Evolutionary conservation across 73 alveolate genomes (phyloP), one percentile per base, ranked within the genome.

Genomic region (Paramecium sexaurelia): DNA sequence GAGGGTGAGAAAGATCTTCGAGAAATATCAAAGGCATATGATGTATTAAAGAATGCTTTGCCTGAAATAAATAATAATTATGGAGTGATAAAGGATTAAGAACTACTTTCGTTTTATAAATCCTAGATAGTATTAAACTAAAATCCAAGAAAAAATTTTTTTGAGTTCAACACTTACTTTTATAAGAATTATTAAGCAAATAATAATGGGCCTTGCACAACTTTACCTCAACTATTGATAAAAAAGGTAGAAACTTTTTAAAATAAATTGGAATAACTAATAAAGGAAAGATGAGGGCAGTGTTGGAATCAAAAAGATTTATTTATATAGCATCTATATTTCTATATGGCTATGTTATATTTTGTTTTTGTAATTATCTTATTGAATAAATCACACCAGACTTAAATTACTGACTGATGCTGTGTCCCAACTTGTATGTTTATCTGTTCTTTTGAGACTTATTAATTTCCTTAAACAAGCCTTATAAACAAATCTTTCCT

Each of bases 401-500:
- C 94, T 85, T 92, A 95, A 55, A 92, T 94, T 95, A 55, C 97
- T 84, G 40, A 96, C 95, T 71, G 93, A 96, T 24, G 98, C 98
- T 66, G 98, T 94, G 41, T 88, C 97, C 98, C 98, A 95, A 88
- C 95, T 83, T 19, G 98, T 95, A 66, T 95, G 98, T 90, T 82
- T 95, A 61, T 61, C 94, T 33, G 93, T 87, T 85, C 93, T 95
- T 87, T 94, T 95, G 43, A 86, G 92, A 26, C 92, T 69, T n/a
- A 96, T 83, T 32, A 96, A 91, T 68, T 95, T 94, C 85, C 99
- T 93, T 17, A 96, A 90, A 94, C 99, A 96, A 45, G 98, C 98
- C 91, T 96, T 96, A 33, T 86, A 92, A 47, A 95, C 96, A 96
- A 96, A 95, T 92, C 99, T 87, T 92, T 96, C 99, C 91, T 96